Conservation (phyloP, 441 rosid species). For the Raphanus hybrid region DNA sequence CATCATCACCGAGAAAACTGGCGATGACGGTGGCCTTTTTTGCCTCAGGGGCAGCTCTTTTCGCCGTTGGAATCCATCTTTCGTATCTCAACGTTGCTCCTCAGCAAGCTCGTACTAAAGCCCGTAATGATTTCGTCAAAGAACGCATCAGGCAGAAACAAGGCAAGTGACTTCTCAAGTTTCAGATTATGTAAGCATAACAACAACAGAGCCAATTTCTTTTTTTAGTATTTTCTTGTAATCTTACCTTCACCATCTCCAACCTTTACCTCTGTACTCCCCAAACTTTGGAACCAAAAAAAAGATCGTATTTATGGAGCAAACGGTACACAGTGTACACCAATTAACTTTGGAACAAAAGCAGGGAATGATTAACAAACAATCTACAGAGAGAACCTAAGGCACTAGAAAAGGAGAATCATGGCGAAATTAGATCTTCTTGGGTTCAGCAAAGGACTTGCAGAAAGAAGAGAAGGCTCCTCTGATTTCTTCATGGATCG, state of each 20-base stretch:
- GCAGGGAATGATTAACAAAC: not conserved
- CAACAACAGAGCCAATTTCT: not conserved
- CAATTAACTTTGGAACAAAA: not conserved
- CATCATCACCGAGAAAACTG: constrained; percentile 64
- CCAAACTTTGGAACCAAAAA: not conserved
- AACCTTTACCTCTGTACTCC: no score
- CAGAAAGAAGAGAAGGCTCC: constrained; percentile 70
- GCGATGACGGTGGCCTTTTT: constrained; percentile 65
- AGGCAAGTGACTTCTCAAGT: constrained; percentile 41
- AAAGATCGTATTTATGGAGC: not conserved
- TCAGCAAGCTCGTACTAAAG: constrained; percentile 77
- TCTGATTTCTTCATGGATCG: constrained; percentile 67
- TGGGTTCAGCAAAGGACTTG: constrained; percentile 54
- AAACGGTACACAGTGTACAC: not conserved
- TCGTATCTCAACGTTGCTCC: constrained; percentile 60
- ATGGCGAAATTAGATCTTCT: constrained; percentile 29
- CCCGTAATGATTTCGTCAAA: constrained; percentile 69
- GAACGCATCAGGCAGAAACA: constrained; percentile 59
- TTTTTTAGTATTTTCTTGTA: not conserved
- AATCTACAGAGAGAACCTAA: constrained; percentile 32
- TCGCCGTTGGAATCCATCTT: constrained; percentile 51
- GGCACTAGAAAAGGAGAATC: constrained; percentile 25
- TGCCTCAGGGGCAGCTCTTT: constrained; percentile 55
- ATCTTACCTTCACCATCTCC: not conserved
- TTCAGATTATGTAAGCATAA: not conserved